phyloP scores from a whole-genome alignment of 2,329 filamentous ascomycete genomes.

The Penicillium palitans region DNA sequence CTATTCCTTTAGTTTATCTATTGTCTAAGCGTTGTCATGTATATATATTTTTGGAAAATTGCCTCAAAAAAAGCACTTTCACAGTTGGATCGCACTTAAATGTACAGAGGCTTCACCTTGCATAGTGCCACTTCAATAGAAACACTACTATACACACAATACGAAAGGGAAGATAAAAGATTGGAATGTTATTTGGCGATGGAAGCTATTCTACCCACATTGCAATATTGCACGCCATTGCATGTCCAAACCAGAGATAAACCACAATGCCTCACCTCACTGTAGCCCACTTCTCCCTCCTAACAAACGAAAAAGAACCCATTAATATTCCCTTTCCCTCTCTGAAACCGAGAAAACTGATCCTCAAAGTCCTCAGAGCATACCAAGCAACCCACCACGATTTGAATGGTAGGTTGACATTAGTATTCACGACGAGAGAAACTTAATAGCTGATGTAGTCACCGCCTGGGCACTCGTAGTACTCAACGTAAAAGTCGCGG shows the following conservation, averaged over 20 bases:
- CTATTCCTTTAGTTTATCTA: neutral
- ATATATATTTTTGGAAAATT: neutral
- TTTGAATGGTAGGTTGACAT: neutral
- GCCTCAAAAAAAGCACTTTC: too few species aligned
- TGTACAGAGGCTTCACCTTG: neutral
- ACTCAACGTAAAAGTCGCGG: conserved; percentile 5
- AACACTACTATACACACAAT: neutral
- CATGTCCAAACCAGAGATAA: neutral
- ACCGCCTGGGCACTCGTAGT: conserved; percentile 2
- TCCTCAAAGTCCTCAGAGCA: neutral
- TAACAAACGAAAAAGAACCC: neutral
- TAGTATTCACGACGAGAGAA: neutral
- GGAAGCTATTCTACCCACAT: neutral
- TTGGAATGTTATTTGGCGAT: neutral
- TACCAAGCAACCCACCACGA: neutral
- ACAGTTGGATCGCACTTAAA: neutral
- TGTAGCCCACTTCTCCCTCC: neutral
- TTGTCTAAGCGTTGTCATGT: too few species aligned
- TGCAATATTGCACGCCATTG: neutral
- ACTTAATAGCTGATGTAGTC: neutral
- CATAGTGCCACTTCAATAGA: too few species aligned
- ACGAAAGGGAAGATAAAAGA: neutral
- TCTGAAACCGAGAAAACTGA: too few species aligned
- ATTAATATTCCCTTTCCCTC: neutral
- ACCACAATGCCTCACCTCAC: neutral